phyloP scores from a whole-genome alignment of 2,329 filamentous ascomycete genomes.

The Apiospora hydei region DNA sequence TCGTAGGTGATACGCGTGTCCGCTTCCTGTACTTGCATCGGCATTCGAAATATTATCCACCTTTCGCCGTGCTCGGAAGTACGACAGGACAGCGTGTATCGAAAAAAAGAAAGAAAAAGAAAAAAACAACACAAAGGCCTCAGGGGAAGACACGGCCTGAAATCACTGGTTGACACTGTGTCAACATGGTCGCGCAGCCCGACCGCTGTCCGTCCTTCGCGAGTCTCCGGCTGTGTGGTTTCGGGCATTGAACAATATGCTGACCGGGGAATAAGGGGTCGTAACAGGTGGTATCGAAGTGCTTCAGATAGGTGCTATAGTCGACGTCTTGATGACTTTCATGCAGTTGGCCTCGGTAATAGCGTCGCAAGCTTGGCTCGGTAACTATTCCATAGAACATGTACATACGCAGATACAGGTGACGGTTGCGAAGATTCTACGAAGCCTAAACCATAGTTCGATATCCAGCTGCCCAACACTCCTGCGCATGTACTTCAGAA shows the following conservation, averaged over 20 bases:
- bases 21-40: conserved; percentile 8
- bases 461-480: background rate
- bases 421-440: background rate
- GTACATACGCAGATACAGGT: background rate
- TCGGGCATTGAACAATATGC: background rate
- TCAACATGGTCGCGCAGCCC: background rate
- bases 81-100: conserved; percentile 1
- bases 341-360: background rate
- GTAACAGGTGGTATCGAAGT: background rate
- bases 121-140: background rate
- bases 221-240: background rate
- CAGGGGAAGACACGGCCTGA: conserved; percentile 10
- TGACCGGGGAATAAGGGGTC: background rate
- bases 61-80: background rate
- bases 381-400: background rate
- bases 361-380: background rate
- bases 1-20: background rate
- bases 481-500: background rate
- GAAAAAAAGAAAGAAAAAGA: background rate
- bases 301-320: background rate
- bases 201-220: background rate
- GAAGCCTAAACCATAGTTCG: background rate
- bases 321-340: too few species aligned
- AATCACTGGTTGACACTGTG: background rate
- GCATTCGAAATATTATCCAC: background rate